A percentile compares a stretch with the other conserved stretches of the same genome.
These are phyloP conservation scores for Cerrena zonata DNA, from an alignment of 1,284 basidiomycete genomes.

Conservation along the genomic window DNA sequence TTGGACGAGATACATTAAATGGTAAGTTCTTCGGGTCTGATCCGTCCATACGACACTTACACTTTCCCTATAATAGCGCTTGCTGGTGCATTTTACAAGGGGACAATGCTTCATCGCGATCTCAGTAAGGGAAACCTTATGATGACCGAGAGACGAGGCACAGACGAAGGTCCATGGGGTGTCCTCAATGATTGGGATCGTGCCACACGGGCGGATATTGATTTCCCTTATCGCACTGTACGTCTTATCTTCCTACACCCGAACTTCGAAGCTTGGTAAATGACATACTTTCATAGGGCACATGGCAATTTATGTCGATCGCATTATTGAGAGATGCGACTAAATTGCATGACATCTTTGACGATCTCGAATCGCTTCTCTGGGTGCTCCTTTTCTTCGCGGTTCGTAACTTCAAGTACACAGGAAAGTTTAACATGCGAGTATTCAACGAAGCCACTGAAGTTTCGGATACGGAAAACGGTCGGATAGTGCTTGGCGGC, in stretches of 20 bases:
- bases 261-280: neutral
- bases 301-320: slow-evolving; percentile 14
- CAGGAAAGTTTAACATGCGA: neutral
- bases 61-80: neutral
- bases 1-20: slow-evolving; percentile 5
- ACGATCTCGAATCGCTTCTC: slow-evolving; percentile 14
- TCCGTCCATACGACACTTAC: neutral
- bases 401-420: slow-evolving; percentile 7
- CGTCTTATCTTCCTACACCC: neutral
- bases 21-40: neutral
- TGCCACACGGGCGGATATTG: neutral
- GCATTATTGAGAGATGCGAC: slow-evolving; percentile 2
- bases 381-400: slow-evolving; percentile 10
- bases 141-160: neutral
- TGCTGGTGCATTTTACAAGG: neutral
- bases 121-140: slow-evolving; percentile 13
- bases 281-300: slow-evolving; percentile 7
- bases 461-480: no score
- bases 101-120: slow-evolving; percentile 9
- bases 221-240: neutral
- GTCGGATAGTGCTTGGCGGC: no score
- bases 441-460: neutral
- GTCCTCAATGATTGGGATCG: slow-evolving; percentile 13
- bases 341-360: slow-evolving; percentile 9
- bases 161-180: neutral